Evolutionary conservation across 148 eudicot genomes (phyloP), one percentile per base, ranked within the genome.

Genomic region (Camellia granthamiana): DNA sequence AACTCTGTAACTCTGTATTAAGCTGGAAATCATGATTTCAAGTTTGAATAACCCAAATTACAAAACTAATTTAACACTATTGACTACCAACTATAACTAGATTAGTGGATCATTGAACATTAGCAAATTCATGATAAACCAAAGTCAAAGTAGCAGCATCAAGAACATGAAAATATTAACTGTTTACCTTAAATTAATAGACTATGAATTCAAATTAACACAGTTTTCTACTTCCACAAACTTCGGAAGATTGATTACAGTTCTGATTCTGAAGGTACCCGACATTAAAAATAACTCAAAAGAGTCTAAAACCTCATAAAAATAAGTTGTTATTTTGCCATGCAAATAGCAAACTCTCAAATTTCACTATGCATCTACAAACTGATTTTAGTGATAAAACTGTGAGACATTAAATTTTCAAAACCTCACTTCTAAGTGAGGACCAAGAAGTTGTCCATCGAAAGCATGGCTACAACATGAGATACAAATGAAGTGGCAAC

Each of bases 331-430:
- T 60, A 19, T 12, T 63, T 62, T 77, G 44, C 11, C 47, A 21
- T 62, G n/a, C 44, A n/a, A 52, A 52, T 77, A 23, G 47, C 44
- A 23, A 65, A 77, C 58, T 66, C 70, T 43, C 13, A 77, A 77
- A 49, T 46, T 13, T 47, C 59, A 19, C 55, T 13, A 47, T 18
- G 54, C 71, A 64, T 63, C 58, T 44, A 64, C n/a, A 63, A 43
- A 60, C 7, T 44, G 11, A 44, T 8, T 62, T 30, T 30, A 0
- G 38, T 30, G 38, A 30, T 30, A 30, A 30, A 30, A 30, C 38
- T 30, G 38, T 30, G 38, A 30, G 38, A 30, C 38, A 30, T 30
- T 30, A 30, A 30, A 30, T 30, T 30, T 30, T 30, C 38, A 30
- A 30, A 30, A 30, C 38, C 38, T 30, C 38, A 30, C 38, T 30